Conservation (phyloP, 2,329 filamentous ascomycete genomes). For the Penicillium sp. region DNA sequence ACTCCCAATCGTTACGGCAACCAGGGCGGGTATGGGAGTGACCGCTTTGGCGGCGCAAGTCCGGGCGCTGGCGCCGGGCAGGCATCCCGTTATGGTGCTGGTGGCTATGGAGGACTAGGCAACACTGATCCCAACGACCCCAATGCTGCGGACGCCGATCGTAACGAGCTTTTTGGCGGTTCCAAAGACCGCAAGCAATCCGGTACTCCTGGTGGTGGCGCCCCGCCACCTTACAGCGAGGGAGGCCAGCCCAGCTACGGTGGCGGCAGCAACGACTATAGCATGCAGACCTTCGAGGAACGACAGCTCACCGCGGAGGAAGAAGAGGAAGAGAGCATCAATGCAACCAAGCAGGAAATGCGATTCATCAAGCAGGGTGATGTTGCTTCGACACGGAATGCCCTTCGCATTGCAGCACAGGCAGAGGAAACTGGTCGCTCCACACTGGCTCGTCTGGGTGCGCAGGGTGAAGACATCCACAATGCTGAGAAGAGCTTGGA, state of each 20-base stretch:
- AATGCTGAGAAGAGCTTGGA: constrained; percentile 83
- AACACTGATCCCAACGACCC: constrained; percentile 50
- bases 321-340: constrained; percentile 70
- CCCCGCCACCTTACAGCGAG: constrained; percentile 24
- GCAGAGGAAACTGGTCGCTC: constrained; percentile 68
- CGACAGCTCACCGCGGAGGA: constrained; percentile 79
- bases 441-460: constrained; percentile 70
- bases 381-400: constrained; percentile 68
- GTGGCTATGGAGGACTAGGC: constrained; percentile 58
- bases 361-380: constrained; percentile 74
- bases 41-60: constrained; percentile 52
- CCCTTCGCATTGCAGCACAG: constrained; percentile 64
- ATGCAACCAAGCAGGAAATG: constrained; percentile 71
- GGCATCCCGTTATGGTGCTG: constrained; percentile 47
- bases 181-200: constrained; percentile 52
- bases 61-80: constrained; percentile 27
- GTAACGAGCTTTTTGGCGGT: constrained; percentile 59
- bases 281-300: constrained; percentile 56
- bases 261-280: constrained; percentile 36
- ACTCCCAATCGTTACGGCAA: constrained; percentile 43
- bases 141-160: constrained; percentile 50
- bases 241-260: constrained; percentile 27
- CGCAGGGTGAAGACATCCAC: constrained; percentile 76
- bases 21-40: constrained; percentile 50
- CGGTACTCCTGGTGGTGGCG: constrained; percentile 27